Evolutionary conservation across 192 early-diverging fungal genomes (phyloP).

Genomic region (Entomortierella lignicola): DNA sequence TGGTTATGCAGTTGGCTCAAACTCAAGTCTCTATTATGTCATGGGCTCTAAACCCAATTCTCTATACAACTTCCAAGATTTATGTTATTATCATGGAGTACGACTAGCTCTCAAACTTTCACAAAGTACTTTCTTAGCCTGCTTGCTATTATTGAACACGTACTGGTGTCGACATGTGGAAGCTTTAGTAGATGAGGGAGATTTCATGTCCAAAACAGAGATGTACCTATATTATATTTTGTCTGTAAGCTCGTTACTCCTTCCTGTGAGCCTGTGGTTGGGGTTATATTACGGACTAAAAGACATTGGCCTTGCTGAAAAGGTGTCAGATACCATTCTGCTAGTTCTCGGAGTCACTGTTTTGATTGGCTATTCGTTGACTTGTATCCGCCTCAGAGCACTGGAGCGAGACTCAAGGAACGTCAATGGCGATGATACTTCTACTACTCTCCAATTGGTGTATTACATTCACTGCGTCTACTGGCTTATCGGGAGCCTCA

Average conservation of each 20-base stretch:
- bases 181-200: constrained; percentile 42
- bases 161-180: constrained; percentile 51
- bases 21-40: constrained; percentile 11
- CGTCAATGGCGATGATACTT: constrained; percentile 39
- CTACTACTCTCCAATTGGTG: constrained; percentile 30
- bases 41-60: constrained; percentile 32
- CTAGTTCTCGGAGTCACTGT: constrained; percentile 9
- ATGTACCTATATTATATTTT: constrained; percentile 37
- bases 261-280: constrained; percentile 3
- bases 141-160: constrained; percentile 34
- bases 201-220: constrained; percentile 46
- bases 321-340: constrained; percentile 7
- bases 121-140: constrained; percentile 26
- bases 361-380: constrained; percentile 26
- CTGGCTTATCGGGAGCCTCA: constrained; percentile 45
- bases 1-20: neutral
- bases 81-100: constrained; percentile 1
- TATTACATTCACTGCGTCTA: constrained; percentile 45
- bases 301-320: neutral
- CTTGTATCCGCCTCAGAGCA: constrained; percentile 20
- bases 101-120: constrained; percentile 17
- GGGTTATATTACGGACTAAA: neutral
- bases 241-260: constrained; percentile 6
- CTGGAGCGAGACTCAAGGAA: constrained; percentile 48
- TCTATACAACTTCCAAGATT: constrained; percentile 1